These are phyloP conservation scores for Hypoxylon sp. DNA, from an alignment of 2,329 filamentous ascomycete genomes.

Conservation along the genomic window DNA sequence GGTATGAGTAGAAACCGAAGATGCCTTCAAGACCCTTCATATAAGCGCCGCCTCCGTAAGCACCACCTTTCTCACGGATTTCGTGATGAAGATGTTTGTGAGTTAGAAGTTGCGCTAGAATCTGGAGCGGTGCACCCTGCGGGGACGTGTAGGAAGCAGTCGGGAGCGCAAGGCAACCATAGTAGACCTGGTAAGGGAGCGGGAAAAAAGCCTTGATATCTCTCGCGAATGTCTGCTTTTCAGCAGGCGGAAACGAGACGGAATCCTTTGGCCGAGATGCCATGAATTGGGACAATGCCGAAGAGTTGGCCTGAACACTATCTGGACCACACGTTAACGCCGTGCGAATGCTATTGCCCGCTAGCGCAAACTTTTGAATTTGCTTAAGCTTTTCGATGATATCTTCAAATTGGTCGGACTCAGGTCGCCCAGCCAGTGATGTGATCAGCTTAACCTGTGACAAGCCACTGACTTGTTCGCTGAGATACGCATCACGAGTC, in stretches of 20 bases:
- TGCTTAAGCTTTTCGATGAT: slow-evolving; percentile 86
- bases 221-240: slow-evolving; percentile 57
- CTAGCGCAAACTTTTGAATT: slow-evolving; percentile 85
- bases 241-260: slow-evolving; percentile 56
- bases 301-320: slow-evolving; percentile 78
- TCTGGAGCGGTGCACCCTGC: slow-evolving; percentile 84
- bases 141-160: slow-evolving; percentile 86
- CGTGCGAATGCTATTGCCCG: slow-evolving; percentile 78
- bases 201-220: slow-evolving; percentile 89
- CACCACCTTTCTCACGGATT: slow-evolving; percentile 96
- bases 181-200: slow-evolving; percentile 97
- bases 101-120: slow-evolving; percentile 91
- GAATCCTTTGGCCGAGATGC: slow-evolving; percentile 66
- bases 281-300: slow-evolving; percentile 80
- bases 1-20: slow-evolving; percentile 97
- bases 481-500: slow-evolving; percentile 77
- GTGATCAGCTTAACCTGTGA: slow-evolving; percentile 90
- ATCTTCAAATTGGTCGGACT: slow-evolving; percentile 78
- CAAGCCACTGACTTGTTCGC: slow-evolving; percentile 90
- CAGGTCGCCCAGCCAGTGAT: slow-evolving; percentile 79
- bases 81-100: slow-evolving; percentile 98
- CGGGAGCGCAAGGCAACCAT: slow-evolving; percentile 84
- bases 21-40: slow-evolving; percentile 83
- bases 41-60: slow-evolving; percentile 93
- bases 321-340: slow-evolving; percentile 89